Base-by-base conservation (phyloP, 805 yeast genomes). In the Ogataea nonfermentans region DNA sequence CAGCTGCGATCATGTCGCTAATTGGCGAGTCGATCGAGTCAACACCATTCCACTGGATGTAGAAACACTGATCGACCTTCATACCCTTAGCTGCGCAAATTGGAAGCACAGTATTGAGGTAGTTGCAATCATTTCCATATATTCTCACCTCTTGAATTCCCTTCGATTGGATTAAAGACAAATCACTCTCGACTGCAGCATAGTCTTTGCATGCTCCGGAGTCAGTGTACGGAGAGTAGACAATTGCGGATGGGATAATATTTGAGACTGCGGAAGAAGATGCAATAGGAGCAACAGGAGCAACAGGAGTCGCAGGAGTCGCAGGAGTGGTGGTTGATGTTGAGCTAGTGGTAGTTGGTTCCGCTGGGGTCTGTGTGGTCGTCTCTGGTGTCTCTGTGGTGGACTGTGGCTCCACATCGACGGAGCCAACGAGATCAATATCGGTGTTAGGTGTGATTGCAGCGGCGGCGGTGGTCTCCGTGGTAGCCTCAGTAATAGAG, bases 91-190 rank as follows among this genome's bases (percentile, higher is more conserved):
- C 35, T 16, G 56, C 53, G 50, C 83, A 75, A 27, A 71, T 72
- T 34, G 93, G 86, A 52, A 78, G 71, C 26, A 88, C 78, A 3
- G 83, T 78, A 22, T 71, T 56, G 34, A 85, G 63, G 17, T 84
- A 76, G 59, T 76, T 71, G 68, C 97, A 90, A 62, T 90, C 97
- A 43, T 86, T 83, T 52, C 95, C 95, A 59, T 90, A 90, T 37
- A 87, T 60, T 68, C 97, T 79, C 38, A 90, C 66, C 37, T 74
- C 73, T 27, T 65, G 57, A 52, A 89, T 80, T 40, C 88, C 85
- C 56, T 77, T 79, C 40, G 73, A 59, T 17, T 63, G 56, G 52
- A 90, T 84, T 44, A 65, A 53, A 22, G 66, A 49, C 43, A 90
- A 68, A 61, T 90, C 96, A 15, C 65, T 46, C 33, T 61, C 43